Evolutionary conservation across 106 monocot genomes (phyloP).

Genomic region (Hemerocallis citrina): DNA sequence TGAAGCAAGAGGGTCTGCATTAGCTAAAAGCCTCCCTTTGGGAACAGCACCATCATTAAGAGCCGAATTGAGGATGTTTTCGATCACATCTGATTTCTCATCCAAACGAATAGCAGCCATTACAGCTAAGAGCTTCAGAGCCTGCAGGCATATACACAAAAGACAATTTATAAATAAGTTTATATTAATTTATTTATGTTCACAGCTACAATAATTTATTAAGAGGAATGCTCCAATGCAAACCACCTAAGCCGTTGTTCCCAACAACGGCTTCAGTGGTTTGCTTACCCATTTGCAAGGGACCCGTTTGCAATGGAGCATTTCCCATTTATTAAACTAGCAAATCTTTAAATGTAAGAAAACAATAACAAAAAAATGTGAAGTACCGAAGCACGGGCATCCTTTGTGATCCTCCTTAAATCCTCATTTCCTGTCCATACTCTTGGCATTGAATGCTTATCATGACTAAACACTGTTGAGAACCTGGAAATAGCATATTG

Average conservation of each 20-base stretch:
- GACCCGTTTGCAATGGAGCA: no score
- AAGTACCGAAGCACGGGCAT: constrained; percentile 42
- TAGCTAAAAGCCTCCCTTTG: constrained; percentile 8
- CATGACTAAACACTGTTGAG: constrained; percentile 53
- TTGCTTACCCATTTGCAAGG: no score
- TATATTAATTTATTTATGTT: not conserved
- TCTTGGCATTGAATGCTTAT: constrained; percentile 70
- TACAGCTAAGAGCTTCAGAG: constrained; percentile 44
- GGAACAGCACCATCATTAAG: constrained; percentile 29
- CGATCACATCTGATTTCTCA: constrained; percentile 45
- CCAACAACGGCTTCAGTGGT: no score
- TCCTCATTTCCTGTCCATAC: constrained; percentile 71
- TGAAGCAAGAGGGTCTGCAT: constrained; percentile 40
- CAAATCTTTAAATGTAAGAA: no score
- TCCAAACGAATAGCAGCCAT: constrained; percentile 44
- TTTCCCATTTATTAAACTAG: no score
- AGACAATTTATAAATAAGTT: not conserved
- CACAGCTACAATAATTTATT: no score
- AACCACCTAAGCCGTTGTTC: no score
- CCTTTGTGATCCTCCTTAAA: constrained; percentile 47
- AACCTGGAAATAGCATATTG: constrained; percentile 36
- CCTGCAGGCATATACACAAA: constrained; percentile 22
- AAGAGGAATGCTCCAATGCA: no score
- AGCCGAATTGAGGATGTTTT: constrained; percentile 27
- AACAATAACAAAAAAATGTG: not conserved